Evolutionary conservation across 2,329 filamentous ascomycete species (phyloP).

Genomic region (Fusarium humuli): DNA sequence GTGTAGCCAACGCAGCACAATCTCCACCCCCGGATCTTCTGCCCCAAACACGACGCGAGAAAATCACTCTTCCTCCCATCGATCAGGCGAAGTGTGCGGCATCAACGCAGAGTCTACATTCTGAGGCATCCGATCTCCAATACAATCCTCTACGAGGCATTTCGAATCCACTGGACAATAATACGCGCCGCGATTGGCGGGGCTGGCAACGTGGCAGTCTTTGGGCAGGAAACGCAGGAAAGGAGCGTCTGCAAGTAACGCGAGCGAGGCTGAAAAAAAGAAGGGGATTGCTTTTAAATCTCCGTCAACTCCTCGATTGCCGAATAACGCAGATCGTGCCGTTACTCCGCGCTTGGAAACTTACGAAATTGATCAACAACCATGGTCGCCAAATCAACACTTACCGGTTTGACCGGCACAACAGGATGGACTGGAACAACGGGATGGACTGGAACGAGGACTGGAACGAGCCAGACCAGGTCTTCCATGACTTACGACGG

Average conservation of each 20-base stretch:
- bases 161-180: constrained; percentile 30
- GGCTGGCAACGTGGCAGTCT: constrained; percentile 43
- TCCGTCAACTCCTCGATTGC: neutral
- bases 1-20: constrained; percentile 24
- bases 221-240: neutral
- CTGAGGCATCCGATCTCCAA: constrained; percentile 6
- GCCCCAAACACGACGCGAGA: constrained; percentile 16
- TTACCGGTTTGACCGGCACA: constrained; percentile 49
- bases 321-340: neutral
- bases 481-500: constrained; percentile 59
- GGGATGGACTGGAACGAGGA: constrained; percentile 35
- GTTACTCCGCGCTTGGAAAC: neutral
- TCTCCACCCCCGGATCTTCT: constrained; percentile 27
- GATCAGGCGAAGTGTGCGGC: constrained; percentile 23
- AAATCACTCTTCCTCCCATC: neutral
- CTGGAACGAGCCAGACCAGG: constrained; percentile 47
- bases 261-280: neutral
- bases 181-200: constrained; percentile 33
- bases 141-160: constrained; percentile 25
- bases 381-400: constrained; percentile 48
- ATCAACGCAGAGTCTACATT: constrained; percentile 24
- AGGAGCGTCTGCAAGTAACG: neutral
- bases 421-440: constrained; percentile 36
- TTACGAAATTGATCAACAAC: constrained; percentile 1
- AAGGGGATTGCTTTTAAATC: neutral